Evolutionary conservation across 2,329 filamentous ascomycete species (phyloP).

Genomic region (Cladosporium oxysporum): DNA sequence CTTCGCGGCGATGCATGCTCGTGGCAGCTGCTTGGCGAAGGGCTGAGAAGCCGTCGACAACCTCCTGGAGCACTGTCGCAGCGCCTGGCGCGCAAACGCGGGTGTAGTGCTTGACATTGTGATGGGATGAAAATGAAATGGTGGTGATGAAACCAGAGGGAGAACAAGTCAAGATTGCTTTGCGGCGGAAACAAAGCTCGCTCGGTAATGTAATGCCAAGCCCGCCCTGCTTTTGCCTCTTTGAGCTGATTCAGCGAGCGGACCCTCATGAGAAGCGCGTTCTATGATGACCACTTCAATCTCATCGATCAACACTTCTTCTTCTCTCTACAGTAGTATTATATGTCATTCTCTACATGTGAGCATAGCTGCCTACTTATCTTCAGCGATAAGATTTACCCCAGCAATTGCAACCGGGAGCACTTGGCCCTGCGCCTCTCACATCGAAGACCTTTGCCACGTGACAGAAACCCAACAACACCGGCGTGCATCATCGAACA

Average conservation of each 20-base stretch:
- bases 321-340: background rate
- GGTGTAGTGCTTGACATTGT: slow-evolving; percentile 58
- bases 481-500: background rate
- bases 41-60: slow-evolving; percentile 44
- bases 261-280: background rate
- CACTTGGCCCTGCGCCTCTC: background rate
- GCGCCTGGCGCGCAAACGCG: slow-evolving; percentile 72
- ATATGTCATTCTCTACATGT: no score
- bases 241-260: slow-evolving; percentile 15
- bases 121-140: slow-evolving; percentile 14
- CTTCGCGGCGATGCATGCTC: slow-evolving; percentile 41
- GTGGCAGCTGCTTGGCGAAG: slow-evolving; percentile 44
- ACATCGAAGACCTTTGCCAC: background rate
- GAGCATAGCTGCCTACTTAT: no score
- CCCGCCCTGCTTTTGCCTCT: slow-evolving; percentile 1
- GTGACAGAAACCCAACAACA: background rate
- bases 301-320: background rate
- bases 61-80: slow-evolving; percentile 58
- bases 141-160: slow-evolving; percentile 7
- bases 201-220: slow-evolving; percentile 16
- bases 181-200: slow-evolving; percentile 12
- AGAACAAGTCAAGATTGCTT: slow-evolving; percentile 6
- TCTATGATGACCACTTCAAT: background rate
- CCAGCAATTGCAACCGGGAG: no score
- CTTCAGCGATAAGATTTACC: background rate